Conservation (phyloP, 2,329 filamentous ascomycete species). For the Hymenoscyphus fraxineus region DNA sequence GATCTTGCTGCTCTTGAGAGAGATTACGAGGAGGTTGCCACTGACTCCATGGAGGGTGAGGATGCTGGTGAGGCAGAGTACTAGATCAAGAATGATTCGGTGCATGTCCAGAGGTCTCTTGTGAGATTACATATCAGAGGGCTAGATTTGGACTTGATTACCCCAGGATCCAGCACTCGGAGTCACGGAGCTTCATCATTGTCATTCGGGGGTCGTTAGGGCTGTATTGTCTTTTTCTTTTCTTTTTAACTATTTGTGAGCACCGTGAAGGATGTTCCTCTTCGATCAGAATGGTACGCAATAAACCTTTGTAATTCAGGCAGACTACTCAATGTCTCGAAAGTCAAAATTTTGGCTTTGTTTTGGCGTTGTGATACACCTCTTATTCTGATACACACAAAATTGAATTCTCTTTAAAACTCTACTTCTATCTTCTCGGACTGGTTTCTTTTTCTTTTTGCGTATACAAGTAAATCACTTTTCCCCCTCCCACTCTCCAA, state of each 20-base stretch:
- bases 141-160: constrained; percentile 30
- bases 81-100: constrained; percentile 16
- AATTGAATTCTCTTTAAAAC: background rate
- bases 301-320: constrained; percentile 34
- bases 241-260: constrained; percentile 23
- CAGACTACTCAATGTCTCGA: background rate
- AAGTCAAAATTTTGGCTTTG: background rate
- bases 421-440: background rate
- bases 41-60: constrained; percentile 86
- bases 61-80: constrained; percentile 71
- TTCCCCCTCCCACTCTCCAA: background rate
- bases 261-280: constrained; percentile 26
- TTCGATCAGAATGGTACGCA: constrained; percentile 31
- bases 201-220: constrained; percentile 21
- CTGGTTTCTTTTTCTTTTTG: too few species aligned
- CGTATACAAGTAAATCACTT: too few species aligned
- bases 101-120: constrained; percentile 20
- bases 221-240: constrained; percentile 29
- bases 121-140: constrained; percentile 32
- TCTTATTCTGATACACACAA: background rate
- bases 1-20: constrained; percentile 96
- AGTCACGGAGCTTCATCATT: constrained; percentile 7
- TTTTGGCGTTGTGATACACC: background rate
- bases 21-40: constrained; percentile 97
- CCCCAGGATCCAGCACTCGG: constrained; percentile 28